These are phyloP conservation scores for Chimonanthus salicifolius DNA, from an alignment of 164 flowering plant genomes.

Conservation along the genomic window DNA sequence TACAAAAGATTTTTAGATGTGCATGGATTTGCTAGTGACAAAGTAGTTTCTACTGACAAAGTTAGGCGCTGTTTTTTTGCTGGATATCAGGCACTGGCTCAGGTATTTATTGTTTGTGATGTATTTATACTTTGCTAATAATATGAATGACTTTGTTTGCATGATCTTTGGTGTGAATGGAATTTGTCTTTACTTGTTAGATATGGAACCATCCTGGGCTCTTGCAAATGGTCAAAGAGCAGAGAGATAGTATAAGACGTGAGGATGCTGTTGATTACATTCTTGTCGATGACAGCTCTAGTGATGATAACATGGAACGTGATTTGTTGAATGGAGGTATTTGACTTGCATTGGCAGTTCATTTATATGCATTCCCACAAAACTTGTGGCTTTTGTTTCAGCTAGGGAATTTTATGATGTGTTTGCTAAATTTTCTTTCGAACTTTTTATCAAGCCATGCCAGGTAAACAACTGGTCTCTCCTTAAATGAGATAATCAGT, in stretches of 20 bases:
- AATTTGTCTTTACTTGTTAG: slow-evolving; percentile 30
- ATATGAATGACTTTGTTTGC: neutral
- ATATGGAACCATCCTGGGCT: slow-evolving; percentile 99
- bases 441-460: neutral
- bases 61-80: slow-evolving; percentile 64
- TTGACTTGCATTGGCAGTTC: neutral
- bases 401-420: neutral
- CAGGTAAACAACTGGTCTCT: too few species aligned
- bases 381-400: neutral
- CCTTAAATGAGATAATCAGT: too few species aligned
- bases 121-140: neutral
- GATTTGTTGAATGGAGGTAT: slow-evolving; percentile 62
- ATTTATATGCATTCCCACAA: neutral
- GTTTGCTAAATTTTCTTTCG: neutral
- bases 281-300: slow-evolving; percentile 74
- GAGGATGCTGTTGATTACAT: slow-evolving; percentile 71
- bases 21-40: slow-evolving; percentile 72
- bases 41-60: slow-evolving; percentile 44
- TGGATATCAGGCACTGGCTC: slow-evolving; percentile 93
- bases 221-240: slow-evolving; percentile 72
- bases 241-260: slow-evolving; percentile 38
- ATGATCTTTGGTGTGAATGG: neutral
- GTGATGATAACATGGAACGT: slow-evolving; percentile 77
- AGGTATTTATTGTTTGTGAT: slow-evolving; percentile 38
- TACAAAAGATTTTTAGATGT: slow-evolving; percentile 84